Base-by-base conservation (phyloP, 805 yeast species). In the Candida dajiaensis region DNA sequence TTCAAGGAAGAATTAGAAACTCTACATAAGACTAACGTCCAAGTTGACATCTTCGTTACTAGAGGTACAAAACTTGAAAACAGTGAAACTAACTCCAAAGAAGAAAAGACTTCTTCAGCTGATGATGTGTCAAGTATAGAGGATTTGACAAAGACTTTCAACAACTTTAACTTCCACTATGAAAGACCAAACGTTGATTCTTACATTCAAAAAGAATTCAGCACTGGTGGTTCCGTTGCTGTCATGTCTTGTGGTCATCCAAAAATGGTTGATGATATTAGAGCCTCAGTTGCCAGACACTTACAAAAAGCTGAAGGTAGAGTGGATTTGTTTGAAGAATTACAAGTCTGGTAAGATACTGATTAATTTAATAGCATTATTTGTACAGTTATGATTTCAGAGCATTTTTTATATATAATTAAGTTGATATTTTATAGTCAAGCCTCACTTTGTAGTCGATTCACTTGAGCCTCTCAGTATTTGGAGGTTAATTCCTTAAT, bases 251-350 rank as follows among this genome's bases (percentile, higher is more conserved):
- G 89, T 67, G 89, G 89, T 7, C 85, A 82, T 41, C 73, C 78
- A 29, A 44, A 61, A 6, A 73, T 81, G 73, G 80, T 73, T 52
- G 89, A 82, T 56, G 71, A 66, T 3, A 53, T 80, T 19, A 72
- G 92, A 57, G 58, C 66, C 3, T 18, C 49, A 1, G 74, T 81
- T 4, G 68, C 74, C 0, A 52, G 67, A 38, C 60, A 73, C 46
- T 59, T 80, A 43, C 64, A 69, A 29, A 50, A 63, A 25, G 64
- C 66, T 44, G 61, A 71, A 15, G 68, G 73, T 42, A 72, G 85
- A 39, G 75, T 85, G 18, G 90, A 83, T 50, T 81, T 81, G 56
- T 81, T 71, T 58, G 95, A 88, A 60, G 90, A 85, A 58, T 72
- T 83, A 42, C 89, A 84, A 65, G 71, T 75, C 13, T 86, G 95